Evolutionary conservation across 202 grass and related monocot genomes (phyloP).

Genomic region (Elaeis oleifera): DNA sequence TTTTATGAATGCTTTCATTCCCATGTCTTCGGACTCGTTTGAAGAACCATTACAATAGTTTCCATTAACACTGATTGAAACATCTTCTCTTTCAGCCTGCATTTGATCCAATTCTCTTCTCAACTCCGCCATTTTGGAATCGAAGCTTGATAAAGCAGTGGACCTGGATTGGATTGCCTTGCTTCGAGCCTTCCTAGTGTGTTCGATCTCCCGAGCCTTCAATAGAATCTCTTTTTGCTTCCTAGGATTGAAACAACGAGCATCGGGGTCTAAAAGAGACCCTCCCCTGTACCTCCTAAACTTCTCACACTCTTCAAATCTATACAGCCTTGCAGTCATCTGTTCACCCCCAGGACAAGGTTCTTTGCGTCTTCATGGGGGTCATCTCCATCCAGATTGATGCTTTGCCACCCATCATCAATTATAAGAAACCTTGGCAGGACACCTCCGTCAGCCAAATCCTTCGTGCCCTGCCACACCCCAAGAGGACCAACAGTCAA

Average conservation of each 20-base stretch:
- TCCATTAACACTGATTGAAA: neutral
- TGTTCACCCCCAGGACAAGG: constrained; percentile 45
- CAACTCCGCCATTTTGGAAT: constrained; percentile 3
- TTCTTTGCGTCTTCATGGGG: constrained; percentile 18
- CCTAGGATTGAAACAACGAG: neutral
- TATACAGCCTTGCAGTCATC: constrained; percentile 39
- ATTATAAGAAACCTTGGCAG: constrained; percentile 34
- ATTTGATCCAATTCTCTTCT: constrained; percentile 21
- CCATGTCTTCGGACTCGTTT: neutral
- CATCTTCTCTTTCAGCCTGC: neutral
- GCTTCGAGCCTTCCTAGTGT: constrained; percentile 12
- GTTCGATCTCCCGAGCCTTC: constrained; percentile 31
- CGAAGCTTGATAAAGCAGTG: neutral
- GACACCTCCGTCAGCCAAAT: constrained; percentile 17
- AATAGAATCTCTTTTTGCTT: constrained; percentile 16
- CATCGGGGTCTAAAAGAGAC: constrained; percentile 1
- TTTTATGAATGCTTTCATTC: constrained; percentile 36
- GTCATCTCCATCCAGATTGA: constrained; percentile 28
- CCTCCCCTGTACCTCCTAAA: constrained; percentile 30
- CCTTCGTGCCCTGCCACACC: constrained; percentile 35
- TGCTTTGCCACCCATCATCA: constrained; percentile 57
- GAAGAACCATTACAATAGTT: too few relatives aligned
- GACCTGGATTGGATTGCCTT: constrained; percentile 11
- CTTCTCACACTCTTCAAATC: constrained; percentile 38
- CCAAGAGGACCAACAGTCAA: constrained; percentile 40